These are phyloP conservation scores for Plenodomus biglobosus DNA, from an alignment of 2,329 filamentous ascomycete genomes.

Conservation along the genomic window DNA sequence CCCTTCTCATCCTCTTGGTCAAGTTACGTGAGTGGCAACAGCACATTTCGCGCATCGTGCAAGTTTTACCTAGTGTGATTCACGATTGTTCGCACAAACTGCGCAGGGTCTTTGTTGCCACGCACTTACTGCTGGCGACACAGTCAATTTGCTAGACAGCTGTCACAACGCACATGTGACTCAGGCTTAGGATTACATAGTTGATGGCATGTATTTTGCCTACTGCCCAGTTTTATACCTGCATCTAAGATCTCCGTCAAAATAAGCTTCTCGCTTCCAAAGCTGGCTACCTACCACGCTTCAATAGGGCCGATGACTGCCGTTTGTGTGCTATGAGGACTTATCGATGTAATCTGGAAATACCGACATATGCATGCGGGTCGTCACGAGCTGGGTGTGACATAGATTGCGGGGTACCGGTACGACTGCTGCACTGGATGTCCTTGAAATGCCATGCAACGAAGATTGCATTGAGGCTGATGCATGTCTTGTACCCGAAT, in stretches of 20 bases:
- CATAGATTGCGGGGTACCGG: background rate
- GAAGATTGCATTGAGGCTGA: too few species aligned
- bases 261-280: conserved; percentile 17
- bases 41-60: conserved; percentile 28
- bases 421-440: too few species aligned
- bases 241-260: conserved; percentile 4
- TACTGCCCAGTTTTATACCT: too few species aligned
- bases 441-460: too few species aligned
- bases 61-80: conserved; percentile 9
- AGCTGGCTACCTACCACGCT: background rate
- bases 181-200: background rate
- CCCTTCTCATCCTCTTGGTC: background rate
- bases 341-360: conserved; percentile 9
- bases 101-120: conserved; percentile 4
- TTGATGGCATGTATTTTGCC: background rate
- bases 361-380: background rate
- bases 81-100: conserved; percentile 19
- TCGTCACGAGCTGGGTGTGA: background rate
- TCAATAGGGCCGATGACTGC: background rate
- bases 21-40: too few species aligned
- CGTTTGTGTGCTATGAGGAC: background rate
- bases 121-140: too few species aligned
- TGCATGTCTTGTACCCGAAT: too few species aligned
- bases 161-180: conserved; percentile 3
- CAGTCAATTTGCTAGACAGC: background rate